These are phyloP conservation scores for Colletotrichum navitas DNA, from an alignment of 2,329 filamentous ascomycete genomes.

Conservation along the genomic window DNA sequence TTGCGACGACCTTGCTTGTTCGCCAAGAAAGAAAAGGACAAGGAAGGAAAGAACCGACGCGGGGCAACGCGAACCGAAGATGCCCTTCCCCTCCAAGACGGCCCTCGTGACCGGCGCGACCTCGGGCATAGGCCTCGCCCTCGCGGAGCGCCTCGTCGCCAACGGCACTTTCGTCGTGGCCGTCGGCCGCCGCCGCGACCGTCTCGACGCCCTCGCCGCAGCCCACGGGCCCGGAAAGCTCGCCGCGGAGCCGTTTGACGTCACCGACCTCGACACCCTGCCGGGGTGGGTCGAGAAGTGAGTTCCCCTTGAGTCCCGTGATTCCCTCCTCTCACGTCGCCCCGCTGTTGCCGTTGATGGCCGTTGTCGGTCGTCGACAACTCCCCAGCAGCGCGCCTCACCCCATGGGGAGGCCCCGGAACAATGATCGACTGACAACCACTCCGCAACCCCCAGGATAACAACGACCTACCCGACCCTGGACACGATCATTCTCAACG, in stretches of 20 bases:
- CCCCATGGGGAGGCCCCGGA: neutral
- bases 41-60: neutral
- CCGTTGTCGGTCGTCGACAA: no score
- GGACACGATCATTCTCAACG: constrained; percentile 69
- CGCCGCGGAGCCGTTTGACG: constrained; percentile 57
- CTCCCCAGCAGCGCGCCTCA: no score
- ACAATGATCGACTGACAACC: neutral
- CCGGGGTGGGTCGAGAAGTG: constrained; percentile 56
- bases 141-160: constrained; percentile 57
- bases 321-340: neutral
- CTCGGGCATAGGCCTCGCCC: constrained; percentile 64
- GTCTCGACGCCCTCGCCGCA: constrained; percentile 62
- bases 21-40: neutral
- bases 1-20: neutral
- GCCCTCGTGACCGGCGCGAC: constrained; percentile 68
- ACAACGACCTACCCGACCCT: constrained; percentile 59
- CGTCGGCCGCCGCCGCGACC: constrained; percentile 66
- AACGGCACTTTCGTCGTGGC: constrained; percentile 66
- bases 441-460: constrained; percentile 47
- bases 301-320: constrained; percentile 17
- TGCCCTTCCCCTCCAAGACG: constrained; percentile 68
- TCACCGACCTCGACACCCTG: constrained; percentile 57
- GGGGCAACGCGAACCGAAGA: constrained; percentile 44
- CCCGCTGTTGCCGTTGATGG: no score
- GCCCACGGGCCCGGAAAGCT: constrained; percentile 60